Evolutionary conservation across 2,329 filamentous ascomycete genomes (phyloP).

Genomic region (Claviceps cyperi): DNA sequence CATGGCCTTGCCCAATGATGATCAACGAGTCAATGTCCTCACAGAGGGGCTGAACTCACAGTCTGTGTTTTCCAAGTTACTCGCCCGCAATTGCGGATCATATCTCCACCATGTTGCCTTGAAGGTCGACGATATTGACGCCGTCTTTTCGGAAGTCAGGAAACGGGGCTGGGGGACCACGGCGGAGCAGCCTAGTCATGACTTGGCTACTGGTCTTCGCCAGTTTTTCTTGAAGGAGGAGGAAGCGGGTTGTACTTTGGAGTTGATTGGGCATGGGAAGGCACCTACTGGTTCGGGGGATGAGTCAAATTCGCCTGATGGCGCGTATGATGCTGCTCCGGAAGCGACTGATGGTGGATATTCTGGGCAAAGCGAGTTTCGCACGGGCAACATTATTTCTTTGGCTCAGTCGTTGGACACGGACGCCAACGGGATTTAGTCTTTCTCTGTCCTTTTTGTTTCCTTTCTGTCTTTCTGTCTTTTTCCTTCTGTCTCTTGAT

Average conservation of each 20-base stretch:
- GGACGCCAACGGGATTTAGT: neutral
- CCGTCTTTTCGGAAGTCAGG: neutral
- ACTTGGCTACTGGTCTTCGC: neutral
- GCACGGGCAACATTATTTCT: neutral
- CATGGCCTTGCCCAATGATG: neutral
- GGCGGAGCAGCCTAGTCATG: neutral
- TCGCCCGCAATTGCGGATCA: neutral
- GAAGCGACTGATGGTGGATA: neutral
- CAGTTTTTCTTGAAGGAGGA: slow-evolving; percentile 1
- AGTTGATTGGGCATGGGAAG: slow-evolving; percentile 9
- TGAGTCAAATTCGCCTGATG: neutral
- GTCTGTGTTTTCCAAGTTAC: neutral
- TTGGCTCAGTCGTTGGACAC: neutral
- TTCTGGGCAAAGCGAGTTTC: neutral
- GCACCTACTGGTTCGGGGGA: neutral
- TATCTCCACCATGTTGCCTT: neutral
- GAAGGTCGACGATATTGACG: neutral
- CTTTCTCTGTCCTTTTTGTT: neutral
- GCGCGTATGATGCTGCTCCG: neutral
- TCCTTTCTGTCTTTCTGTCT: neutral
- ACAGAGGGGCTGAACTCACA: neutral
- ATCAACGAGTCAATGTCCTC: neutral
- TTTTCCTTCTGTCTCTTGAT: too few species aligned
- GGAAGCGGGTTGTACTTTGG: neutral
- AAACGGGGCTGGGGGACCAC: neutral